phyloP scores from a whole-genome alignment of 176 grass and related monocot genomes.

The Echinochloa phyllopogon region DNA sequence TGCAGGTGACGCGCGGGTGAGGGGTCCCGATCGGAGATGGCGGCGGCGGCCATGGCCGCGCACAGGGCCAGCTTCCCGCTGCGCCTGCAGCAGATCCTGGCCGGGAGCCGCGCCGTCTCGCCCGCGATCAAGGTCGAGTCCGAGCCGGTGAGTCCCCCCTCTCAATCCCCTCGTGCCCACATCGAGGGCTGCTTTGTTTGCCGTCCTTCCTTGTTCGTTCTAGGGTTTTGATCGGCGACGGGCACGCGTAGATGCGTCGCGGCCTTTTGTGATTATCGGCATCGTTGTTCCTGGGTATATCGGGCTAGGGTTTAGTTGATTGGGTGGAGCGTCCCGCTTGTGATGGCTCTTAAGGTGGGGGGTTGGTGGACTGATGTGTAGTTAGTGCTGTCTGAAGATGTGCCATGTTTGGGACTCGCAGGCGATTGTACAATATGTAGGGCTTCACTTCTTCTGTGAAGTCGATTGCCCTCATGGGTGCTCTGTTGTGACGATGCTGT shows the following conservation, averaged over 20 bases:
- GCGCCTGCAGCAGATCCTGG: constrained; percentile 93
- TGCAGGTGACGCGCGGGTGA: constrained; percentile 58
- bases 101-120: constrained; percentile 67
- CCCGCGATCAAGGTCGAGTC: constrained; percentile 89
- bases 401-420: constrained; percentile 2
- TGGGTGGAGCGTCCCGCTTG: neutral
- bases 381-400: constrained; percentile 21
- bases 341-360: constrained; percentile 15
- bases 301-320: constrained; percentile 42
- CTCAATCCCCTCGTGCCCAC: neutral
- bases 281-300: neutral
- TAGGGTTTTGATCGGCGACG: constrained; percentile 39
- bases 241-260: neutral
- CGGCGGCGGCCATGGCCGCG: constrained; percentile 70
- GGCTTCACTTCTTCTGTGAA: neutral
- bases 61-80: constrained; percentile 85
- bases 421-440: neutral
- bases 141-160: constrained; percentile 67
- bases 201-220: constrained; percentile 17
- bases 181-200: neutral
- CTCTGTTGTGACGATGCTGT: neutral
- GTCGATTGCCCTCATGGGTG: neutral
- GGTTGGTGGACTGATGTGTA: constrained; percentile 3
- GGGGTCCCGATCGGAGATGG: constrained; percentile 48
- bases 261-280: neutral